Conservation (phyloP, 169 alveolate genomes). For the Prorocentrum cordatum region DNA sequence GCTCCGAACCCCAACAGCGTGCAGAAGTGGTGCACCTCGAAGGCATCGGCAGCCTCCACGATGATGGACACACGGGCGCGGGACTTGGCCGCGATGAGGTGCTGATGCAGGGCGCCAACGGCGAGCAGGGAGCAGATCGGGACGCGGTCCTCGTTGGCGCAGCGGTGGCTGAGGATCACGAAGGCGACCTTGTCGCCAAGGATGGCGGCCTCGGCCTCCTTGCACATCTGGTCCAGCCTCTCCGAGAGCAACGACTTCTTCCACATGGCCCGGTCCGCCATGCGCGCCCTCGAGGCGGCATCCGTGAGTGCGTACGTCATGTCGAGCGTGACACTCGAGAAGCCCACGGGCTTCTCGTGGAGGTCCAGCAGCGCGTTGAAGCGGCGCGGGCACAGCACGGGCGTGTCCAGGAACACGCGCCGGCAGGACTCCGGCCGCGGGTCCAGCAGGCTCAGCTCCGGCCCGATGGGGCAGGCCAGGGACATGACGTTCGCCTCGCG, state of each 20-base stretch:
- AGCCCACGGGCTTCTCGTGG: constrained; percentile 7
- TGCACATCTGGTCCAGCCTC: constrained; percentile 60
- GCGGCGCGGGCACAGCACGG: constrained; percentile 40
- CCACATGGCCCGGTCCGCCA: too few species aligned
- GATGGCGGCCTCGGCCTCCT: constrained; percentile 66
- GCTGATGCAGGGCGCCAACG: constrained; percentile 51
- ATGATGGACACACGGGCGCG: constrained; percentile 45
- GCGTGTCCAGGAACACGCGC: constrained; percentile 53
- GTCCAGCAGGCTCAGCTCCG: constrained; percentile 59
- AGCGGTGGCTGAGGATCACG: constrained; percentile 11
- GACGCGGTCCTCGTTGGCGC: constrained; percentile 35
- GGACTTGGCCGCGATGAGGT: constrained; percentile 19
- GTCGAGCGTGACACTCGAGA: constrained; percentile 5
- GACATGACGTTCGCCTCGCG: constrained; percentile 77
- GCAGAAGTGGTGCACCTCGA: constrained; percentile 63
- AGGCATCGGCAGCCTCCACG: constrained; percentile 56
- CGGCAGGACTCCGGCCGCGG: constrained; percentile 33
- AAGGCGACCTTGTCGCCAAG: constrained; percentile 45
- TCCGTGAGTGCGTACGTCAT: neutral
- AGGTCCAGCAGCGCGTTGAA: constrained; percentile 43
- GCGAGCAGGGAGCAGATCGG: constrained; percentile 44
- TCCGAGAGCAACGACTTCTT: too few species aligned
- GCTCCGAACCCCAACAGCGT: constrained; percentile 77
- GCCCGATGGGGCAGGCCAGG: constrained; percentile 76
- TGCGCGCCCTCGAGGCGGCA: too few species aligned